Conservation (phyloP, 495 filamentous ascomycete genomes). For the Penicillium manginii region DNA sequence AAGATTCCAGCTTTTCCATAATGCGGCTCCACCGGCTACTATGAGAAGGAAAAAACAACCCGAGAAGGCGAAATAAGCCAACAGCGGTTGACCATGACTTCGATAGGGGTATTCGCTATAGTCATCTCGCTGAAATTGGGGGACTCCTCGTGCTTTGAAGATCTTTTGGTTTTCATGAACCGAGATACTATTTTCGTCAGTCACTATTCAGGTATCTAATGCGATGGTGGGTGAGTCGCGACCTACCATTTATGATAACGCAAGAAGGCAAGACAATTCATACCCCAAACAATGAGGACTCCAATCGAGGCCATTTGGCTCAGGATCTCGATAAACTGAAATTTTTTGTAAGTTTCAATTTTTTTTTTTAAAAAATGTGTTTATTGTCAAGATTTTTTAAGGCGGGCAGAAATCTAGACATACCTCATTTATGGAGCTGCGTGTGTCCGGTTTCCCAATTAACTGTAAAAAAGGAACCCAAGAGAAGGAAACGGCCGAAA, state of each 20-base stretch:
- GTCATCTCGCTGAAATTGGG: conserved; percentile 23
- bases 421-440: background rate
- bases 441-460: background rate
- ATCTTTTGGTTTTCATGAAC: background rate
- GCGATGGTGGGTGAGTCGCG: background rate
- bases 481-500: conserved; percentile 42
- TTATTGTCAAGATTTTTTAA: too few relatives aligned
- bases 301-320: conserved; percentile 41
- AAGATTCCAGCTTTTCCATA: conserved; percentile 34
- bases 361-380: background rate
- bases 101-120: conserved; percentile 41
- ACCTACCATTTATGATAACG: conserved; percentile 42
- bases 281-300: conserved; percentile 48
- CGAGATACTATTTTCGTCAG: background rate
- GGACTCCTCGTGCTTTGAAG: background rate
- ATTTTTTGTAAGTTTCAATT: background rate
- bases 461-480: conserved; percentile 50
- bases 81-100: conserved; percentile 45
- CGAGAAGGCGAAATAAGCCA: conserved; percentile 38
- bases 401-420: too few relatives aligned
- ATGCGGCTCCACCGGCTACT: conserved; percentile 39
- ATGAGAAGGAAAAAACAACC: conserved; percentile 44
- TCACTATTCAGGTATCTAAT: background rate
- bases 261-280: conserved; percentile 49
- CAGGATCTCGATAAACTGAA: conserved; percentile 40